Conservation (phyloP, 1,284 basidiomycete species). For the Tremellales sp. region DNA sequence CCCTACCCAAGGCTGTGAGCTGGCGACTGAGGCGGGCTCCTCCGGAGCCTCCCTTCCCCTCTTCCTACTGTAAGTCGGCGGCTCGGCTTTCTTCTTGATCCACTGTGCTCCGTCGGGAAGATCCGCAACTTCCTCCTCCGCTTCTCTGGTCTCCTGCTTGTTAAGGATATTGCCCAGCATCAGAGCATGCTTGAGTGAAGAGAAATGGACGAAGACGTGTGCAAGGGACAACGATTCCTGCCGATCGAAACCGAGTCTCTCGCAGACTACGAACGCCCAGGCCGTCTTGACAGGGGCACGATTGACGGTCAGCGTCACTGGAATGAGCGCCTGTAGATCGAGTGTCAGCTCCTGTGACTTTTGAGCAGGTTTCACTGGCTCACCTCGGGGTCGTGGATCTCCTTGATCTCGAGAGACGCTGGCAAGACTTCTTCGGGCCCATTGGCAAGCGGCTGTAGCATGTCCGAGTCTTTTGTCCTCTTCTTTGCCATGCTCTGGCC, state of each 20-base stretch:
- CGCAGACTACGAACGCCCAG: constrained; percentile 82
- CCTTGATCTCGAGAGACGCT: constrained; percentile 31
- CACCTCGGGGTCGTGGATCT: constrained; percentile 35
- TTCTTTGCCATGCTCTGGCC: constrained; percentile 24
- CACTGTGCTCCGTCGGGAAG: constrained; percentile 25
- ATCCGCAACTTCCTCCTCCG: constrained; percentile 41
- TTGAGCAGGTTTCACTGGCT: constrained; percentile 2
- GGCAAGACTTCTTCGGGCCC: constrained; percentile 17
- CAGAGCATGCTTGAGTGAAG: constrained; percentile 76
- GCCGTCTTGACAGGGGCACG: constrained; percentile 91
- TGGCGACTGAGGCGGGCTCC: constrained; percentile 57
- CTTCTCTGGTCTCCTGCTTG: constrained; percentile 51
- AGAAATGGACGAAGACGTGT: constrained; percentile 82
- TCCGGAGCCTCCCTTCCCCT: constrained; percentile 3
- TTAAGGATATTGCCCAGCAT: constrained; percentile 62
- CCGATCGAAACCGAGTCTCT: constrained; percentile 75
- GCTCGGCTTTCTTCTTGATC: constrained; percentile 8
- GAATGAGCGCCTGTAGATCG: constrained; percentile 55
- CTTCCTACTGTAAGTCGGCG: constrained; percentile 7
- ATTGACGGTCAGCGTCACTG: constrained; percentile 68
- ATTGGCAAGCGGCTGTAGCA: constrained; percentile 25
- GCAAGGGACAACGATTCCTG: constrained; percentile 68
- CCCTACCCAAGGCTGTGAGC: constrained; percentile 86
- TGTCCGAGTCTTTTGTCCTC: constrained; percentile 24
- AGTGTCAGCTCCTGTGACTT: not conserved